phyloP scores from a whole-genome alignment of 305 asterid genomes.

The Euphrasia arctica region DNA sequence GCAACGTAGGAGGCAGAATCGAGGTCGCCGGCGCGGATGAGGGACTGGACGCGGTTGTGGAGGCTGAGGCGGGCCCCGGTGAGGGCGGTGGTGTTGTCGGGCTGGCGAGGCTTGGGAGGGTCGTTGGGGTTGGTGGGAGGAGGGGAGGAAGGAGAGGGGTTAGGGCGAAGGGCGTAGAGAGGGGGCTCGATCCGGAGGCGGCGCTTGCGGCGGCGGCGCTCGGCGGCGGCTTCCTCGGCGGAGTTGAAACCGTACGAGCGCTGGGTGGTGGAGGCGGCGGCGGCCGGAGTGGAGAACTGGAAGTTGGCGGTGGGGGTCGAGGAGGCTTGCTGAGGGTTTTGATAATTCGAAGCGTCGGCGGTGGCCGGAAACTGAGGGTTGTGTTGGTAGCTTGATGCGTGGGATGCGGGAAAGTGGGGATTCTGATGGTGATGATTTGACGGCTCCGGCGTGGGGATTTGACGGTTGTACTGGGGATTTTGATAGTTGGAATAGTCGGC shows the following conservation, averaged over 20 bases:
- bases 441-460: not conserved
- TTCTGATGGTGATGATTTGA: slow-evolving; percentile 13
- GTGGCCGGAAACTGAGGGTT: not conserved
- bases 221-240: slow-evolving; percentile 94
- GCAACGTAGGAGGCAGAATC: slow-evolving; percentile 78
- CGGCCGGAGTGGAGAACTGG: slow-evolving; percentile 19
- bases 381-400: not conserved
- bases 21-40: slow-evolving; percentile 87
- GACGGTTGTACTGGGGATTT: slow-evolving; percentile 15
- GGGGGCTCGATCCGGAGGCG: slow-evolving; percentile 93
- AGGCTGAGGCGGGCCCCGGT: slow-evolving; percentile 80
- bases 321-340: slow-evolving; percentile 10
- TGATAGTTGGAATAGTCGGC: not conserved
- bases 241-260: slow-evolving; percentile 75
- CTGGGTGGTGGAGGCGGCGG: slow-evolving; percentile 35
- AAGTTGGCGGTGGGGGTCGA: slow-evolving; percentile 13
- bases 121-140: slow-evolving; percentile 27
- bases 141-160: slow-evolving; percentile 50
- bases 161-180: slow-evolving; percentile 67
- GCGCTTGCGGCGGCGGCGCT: slow-evolving; percentile 88
- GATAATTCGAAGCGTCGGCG: not conserved
- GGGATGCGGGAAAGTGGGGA: not conserved
- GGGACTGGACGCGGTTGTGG: slow-evolving; percentile 94
- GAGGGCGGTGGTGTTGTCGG: slow-evolving; percentile 71
- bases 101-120: slow-evolving; percentile 51